phyloP scores from a whole-genome alignment of 2,329 filamentous ascomycete genomes.

The Aureobasidium sp. region DNA sequence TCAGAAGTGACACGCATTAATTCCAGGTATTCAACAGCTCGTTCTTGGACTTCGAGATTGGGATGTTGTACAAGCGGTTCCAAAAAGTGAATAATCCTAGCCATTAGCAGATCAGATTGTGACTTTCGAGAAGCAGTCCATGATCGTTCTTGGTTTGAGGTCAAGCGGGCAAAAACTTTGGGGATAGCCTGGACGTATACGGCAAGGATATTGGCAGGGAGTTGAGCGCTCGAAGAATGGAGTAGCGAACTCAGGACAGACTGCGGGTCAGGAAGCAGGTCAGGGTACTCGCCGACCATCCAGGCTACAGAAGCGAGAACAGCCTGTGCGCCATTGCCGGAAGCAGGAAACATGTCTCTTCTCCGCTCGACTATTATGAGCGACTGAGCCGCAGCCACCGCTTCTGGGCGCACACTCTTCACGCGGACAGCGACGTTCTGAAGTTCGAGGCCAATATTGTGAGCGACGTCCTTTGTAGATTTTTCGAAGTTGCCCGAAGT shows the following conservation, averaged over 20 bases:
- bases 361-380: slow-evolving; percentile 57
- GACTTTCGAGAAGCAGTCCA: slow-evolving; percentile 71
- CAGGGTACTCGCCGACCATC: slow-evolving; percentile 81
- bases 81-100: slow-evolving; percentile 70
- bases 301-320: slow-evolving; percentile 71
- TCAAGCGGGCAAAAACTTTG: slow-evolving; percentile 71
- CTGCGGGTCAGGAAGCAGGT: slow-evolving; percentile 60
- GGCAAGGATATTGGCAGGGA: slow-evolving; percentile 59
- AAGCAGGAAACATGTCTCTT: slow-evolving; percentile 46
- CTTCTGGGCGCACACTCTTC: slow-evolving; percentile 67
- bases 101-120: slow-evolving; percentile 66
- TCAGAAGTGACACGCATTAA: slow-evolving; percentile 80
- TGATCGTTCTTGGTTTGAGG: slow-evolving; percentile 51
- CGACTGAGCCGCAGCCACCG: slow-evolving; percentile 72
- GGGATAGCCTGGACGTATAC: slow-evolving; percentile 75
- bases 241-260: slow-evolving; percentile 66
- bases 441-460: slow-evolving; percentile 72
- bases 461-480: slow-evolving; percentile 40
- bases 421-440: slow-evolving; percentile 90
- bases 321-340: slow-evolving; percentile 45
- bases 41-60: slow-evolving; percentile 86
- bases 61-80: slow-evolving; percentile 75
- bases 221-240: slow-evolving; percentile 52
- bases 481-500: slow-evolving; percentile 15
- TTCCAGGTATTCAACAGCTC: slow-evolving; percentile 86